Percentiles rank a stretch among this genome's conserved stretches.
These are phyloP conservation scores for Tolypocladium ovalisporum DNA, from an alignment of 2,329 filamentous ascomycete species.

Conservation along the genomic window DNA sequence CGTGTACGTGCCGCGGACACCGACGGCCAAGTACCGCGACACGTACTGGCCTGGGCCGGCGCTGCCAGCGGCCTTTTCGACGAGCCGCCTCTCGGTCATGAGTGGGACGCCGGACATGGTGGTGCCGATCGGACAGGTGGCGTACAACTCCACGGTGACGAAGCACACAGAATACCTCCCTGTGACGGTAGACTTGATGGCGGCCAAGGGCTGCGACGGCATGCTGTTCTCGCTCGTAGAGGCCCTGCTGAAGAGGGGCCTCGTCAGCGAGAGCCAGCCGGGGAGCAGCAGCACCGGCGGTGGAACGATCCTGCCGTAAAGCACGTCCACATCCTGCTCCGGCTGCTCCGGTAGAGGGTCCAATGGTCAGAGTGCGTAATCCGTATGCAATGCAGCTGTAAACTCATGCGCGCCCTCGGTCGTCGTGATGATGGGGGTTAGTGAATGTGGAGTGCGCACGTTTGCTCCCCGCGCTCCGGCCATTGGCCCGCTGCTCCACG, in stretches of 20 bases:
- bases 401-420: not conserved
- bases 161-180: conserved; percentile 39
- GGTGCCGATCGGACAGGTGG: conserved; percentile 29
- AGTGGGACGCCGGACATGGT: conserved; percentile 29
- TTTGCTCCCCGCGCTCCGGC: not conserved
- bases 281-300: conserved; percentile 21
- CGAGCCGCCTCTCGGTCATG: conserved; percentile 20
- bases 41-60: conserved; percentile 27
- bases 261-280: conserved; percentile 31
- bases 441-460: not conserved
- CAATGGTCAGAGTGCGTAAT: not conserved
- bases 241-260: conserved; percentile 36
- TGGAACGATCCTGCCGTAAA: conserved; percentile 10
- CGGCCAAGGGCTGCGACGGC: conserved; percentile 48
- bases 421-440: not conserved
- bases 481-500: not conserved
- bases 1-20: conserved; percentile 30
- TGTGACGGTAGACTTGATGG: conserved; percentile 46
- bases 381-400: not conserved
- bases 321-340: not conserved
- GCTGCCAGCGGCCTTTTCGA: conserved; percentile 34
- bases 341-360: not conserved
- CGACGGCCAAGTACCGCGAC: conserved; percentile 14
- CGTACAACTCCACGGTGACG: conserved; percentile 24
- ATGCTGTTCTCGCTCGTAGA: conserved; percentile 43